Evolutionary conservation across 1,284 basidiomycete species (phyloP), one percentile per base, ranked within the genome.

Genomic region (Earliella scabrosa): DNA sequence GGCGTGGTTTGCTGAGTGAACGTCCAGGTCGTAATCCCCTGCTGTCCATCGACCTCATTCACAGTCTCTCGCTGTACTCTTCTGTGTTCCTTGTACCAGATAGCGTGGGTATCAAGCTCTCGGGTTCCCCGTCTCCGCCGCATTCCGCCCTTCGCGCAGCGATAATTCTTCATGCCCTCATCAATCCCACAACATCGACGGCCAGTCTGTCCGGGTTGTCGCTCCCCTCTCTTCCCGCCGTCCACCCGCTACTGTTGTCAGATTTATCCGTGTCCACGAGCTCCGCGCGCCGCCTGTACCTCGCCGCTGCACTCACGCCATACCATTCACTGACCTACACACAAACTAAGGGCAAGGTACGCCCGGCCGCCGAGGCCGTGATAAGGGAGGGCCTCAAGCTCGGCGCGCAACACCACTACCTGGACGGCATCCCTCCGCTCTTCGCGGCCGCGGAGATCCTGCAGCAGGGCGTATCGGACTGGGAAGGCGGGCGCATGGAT

Each of bases 331-430:
- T 88, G 26, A 83, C 76, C 2, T 91, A 90, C 65, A 68, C 66
- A 23, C 85, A 90, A 54, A 80, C 79, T 66, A 94, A 92, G 68
- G 76, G 77, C 14, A 92, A 85, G 66, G 66, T 69, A 0, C 74
- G 82, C 2, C 77, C 81, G 3, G 83, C 86, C 0, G 79, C 87
- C 1, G 85, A 90, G 49, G 82, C 82, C n/a, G 85, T 89, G 31
- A 82, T 97, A 38, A 81, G 89, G 38, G 92, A 96, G 52, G 90
- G 89, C 7, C 73, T 97, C 57, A 97, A 94, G 75, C 79, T 95
- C 24, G 93, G 93, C 9, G 81, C 82, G 23, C 91, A 93, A 60
- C 85, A 89, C 57, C 88, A 93, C 63, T 92, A 86, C 63, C 71
- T 88, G 5, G 85, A 89, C 63, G 88, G 90, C 4, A 85, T 95